phyloP scores from a whole-genome alignment of 345 rosid species.

The Geranium rotundifolium region DNA sequence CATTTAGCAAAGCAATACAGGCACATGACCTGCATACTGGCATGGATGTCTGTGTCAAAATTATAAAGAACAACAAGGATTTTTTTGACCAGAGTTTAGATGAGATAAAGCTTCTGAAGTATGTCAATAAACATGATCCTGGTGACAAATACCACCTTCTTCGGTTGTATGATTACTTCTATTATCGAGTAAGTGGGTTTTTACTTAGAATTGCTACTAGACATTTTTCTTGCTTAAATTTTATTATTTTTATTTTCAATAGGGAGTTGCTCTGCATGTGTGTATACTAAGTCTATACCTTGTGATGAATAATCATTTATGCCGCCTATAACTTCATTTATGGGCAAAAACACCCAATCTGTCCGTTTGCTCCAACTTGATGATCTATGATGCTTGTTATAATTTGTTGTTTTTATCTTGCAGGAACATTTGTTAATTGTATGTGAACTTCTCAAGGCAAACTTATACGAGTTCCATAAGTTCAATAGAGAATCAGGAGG shows the following conservation, averaged over 20 bases:
- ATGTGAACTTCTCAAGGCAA: conserved; percentile 98
- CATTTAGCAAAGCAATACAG: conserved; percentile 98
- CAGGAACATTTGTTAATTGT: conserved; percentile 98
- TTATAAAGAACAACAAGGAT: conserved; percentile 97
- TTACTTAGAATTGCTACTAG: conserved; percentile 2
- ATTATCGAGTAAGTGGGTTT: conserved; percentile 69
- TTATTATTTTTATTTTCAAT: too few relatives aligned
- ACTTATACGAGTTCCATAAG: conserved; percentile 92
- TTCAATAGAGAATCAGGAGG: conserved; percentile 99
- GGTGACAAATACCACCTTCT: conserved; percentile 92
- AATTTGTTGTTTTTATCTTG: conserved; percentile 20
- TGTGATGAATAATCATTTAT: neutral
- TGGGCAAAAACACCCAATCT: conserved; percentile 6
- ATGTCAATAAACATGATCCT: conserved; percentile 97
- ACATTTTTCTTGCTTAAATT: conserved; percentile 9
- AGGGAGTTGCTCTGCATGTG: neutral
- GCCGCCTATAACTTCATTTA: neutral
- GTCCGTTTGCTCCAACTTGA: neutral
- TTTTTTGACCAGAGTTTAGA: conserved; percentile 99
- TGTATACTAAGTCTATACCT: neutral
- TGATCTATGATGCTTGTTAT: neutral
- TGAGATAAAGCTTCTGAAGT: conserved; percentile 96
- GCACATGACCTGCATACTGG: conserved; percentile 98
- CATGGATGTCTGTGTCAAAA: conserved; percentile 96
- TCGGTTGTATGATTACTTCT: conserved; percentile 94